Evolutionary conservation across 306 rosid species (phyloP).

Genomic region (Acmispon strigosus): DNA sequence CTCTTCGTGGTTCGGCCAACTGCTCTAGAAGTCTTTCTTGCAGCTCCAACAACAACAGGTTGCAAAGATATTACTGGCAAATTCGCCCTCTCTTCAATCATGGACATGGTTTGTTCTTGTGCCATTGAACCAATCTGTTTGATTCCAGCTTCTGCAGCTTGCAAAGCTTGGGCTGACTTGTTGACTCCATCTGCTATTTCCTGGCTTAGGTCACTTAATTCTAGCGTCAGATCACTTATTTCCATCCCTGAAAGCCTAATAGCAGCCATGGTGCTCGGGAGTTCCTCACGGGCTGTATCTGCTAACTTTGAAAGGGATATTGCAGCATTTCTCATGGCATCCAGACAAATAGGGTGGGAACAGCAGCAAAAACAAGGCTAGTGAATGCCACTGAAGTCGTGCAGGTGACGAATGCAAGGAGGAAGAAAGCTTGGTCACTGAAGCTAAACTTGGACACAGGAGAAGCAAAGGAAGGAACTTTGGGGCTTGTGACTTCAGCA

Average conservation of each 20-base stretch:
- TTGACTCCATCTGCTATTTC: slow-evolving; percentile 85
- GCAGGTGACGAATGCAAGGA: slow-evolving; percentile 67
- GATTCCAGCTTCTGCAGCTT: slow-evolving; percentile 87
- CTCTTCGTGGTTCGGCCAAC: slow-evolving; percentile 76
- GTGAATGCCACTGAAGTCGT: slow-evolving; percentile 82
- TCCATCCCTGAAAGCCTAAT: slow-evolving; percentile 97
- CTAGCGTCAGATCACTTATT: slow-evolving; percentile 81
- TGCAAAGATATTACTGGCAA: slow-evolving; percentile 74
- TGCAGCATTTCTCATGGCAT: slow-evolving; percentile 96
- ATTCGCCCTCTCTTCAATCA: slow-evolving; percentile 90
- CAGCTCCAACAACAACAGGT: slow-evolving; percentile 85
- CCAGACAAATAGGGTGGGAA: slow-evolving; percentile 77
- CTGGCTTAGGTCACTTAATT: slow-evolving; percentile 82
- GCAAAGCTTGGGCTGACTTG: slow-evolving; percentile 88
- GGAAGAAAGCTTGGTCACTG: slow-evolving; percentile 72
- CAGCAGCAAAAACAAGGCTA: slow-evolving; percentile 76
- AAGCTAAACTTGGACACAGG: slow-evolving; percentile 42
- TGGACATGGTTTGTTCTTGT: slow-evolving; percentile 76
- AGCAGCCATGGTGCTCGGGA: slow-evolving; percentile 98
- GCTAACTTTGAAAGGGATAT: slow-evolving; percentile 83
- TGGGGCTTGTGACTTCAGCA: slow-evolving; percentile 36
- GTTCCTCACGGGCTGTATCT: slow-evolving; percentile 90
- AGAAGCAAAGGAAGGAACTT: slow-evolving; percentile 14
- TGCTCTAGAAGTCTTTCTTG: slow-evolving; percentile 82
- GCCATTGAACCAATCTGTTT: slow-evolving; percentile 73